Percentiles rank a stretch among this genome's conserved stretches.
Evolutionary conservation across 768 basidiomycete species (phyloP).

Genomic region (Tremella mesenterica): DNA sequence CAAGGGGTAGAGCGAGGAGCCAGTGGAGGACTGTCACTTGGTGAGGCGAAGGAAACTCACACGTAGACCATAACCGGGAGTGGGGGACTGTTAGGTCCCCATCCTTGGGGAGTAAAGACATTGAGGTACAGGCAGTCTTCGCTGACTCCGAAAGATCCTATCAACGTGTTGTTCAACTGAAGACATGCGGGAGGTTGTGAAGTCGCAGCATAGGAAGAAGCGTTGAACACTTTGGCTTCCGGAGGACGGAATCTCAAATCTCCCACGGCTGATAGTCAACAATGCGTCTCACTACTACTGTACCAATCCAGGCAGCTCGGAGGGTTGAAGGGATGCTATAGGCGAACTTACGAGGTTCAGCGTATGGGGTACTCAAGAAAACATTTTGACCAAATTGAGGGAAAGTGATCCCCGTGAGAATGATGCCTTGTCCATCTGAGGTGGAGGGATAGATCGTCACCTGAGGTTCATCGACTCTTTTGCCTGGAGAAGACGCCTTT

Average conservation of each 20-base stretch:
- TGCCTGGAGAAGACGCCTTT: too few relatives aligned
- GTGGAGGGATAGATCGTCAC: constrained; percentile 28
- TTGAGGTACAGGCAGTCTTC: constrained; percentile 53
- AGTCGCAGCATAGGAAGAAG: constrained; percentile 23
- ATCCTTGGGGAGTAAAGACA: constrained; percentile 47
- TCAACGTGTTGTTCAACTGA: constrained; percentile 12
- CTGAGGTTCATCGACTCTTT: too few relatives aligned
- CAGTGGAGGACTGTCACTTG: too few relatives aligned
- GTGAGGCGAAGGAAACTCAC: constrained; percentile 18
- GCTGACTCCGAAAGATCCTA: constrained; percentile 20
- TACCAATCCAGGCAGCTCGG: too few relatives aligned
- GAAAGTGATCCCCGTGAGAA: constrained; percentile 18
- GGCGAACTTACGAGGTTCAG: constrained; percentile 27
- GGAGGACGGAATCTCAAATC: constrained; percentile 32
- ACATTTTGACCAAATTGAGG: constrained; percentile 19
- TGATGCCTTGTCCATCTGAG: constrained; percentile 12
- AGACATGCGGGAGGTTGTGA: constrained; percentile 31
- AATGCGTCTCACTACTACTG: not conserved
- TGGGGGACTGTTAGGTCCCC: constrained; percentile 17
- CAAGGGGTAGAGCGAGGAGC: too few relatives aligned
- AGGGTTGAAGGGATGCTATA: too few relatives aligned
- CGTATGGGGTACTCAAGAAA: constrained; percentile 40
- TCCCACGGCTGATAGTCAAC: constrained; percentile 20
- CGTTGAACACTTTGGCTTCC: constrained; percentile 16
- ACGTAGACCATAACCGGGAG: constrained; percentile 50